Evolutionary conservation across 2,329 filamentous ascomycete genomes (phyloP), one percentile per base, ranked within the genome.

Genomic region (Onygenales sp.): DNA sequence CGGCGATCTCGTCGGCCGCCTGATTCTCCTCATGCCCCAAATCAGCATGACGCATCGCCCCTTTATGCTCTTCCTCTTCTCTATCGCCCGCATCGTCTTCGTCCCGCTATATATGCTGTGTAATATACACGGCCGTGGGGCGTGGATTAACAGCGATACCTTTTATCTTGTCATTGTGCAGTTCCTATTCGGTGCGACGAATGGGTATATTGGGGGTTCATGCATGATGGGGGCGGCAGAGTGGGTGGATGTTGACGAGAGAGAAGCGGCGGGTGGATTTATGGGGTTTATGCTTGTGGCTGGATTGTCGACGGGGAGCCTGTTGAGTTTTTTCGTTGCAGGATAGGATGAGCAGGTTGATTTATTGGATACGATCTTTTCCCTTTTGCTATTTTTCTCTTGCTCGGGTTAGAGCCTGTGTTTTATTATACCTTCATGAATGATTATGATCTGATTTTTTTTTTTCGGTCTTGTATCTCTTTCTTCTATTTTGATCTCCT

Each of bases 261-360:
- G 87, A 36, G 90, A 95, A 72, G 91, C 89, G 5, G 85, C 90
- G 0, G 93, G 92, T 46, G 89, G 87, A 1, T 97, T 97, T 68
- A 97, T 98, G 93, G 86, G 87, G 3, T 69, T 96, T 58, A 89
- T 86, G 68, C 80, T 97, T n/a, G 88, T 96, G 14, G 82, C 81
- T 5, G 93, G 93, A 0, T 72, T 97, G 70, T 82, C 89, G 2
- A 77, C 78, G 27, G 93, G 93, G n/a, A 97, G 92, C 71, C 70
- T 97, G 62, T 69, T 94, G 66, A 97, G 91, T 68, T 98, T 97
- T 70, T 77, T 83, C 8, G 82, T 82, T 57, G 79, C 84, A 5
- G 32, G 13, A 32, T 53, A 43, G 32, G 17, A 17, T 17, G 17
- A 17, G 17, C 17, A 17, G 17, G 8, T 35, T 27, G 21, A 11